Conservation (phyloP, 1,139 yeast genomes). For the Candida sojae region DNA sequence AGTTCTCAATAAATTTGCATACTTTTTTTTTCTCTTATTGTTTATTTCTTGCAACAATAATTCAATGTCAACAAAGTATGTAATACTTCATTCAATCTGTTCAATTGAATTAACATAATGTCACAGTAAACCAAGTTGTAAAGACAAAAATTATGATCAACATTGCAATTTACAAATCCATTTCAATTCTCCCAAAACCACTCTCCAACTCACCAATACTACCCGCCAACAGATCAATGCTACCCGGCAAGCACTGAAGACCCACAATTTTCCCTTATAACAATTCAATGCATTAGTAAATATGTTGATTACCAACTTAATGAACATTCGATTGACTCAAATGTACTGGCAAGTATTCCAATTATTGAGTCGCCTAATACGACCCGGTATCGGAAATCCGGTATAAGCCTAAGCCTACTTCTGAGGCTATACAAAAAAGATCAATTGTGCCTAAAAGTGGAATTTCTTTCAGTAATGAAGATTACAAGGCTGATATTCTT, state of each 20-base stretch:
- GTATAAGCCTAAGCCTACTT: no score
- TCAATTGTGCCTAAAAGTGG: no score
- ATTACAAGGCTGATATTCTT: no score
- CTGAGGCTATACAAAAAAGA: no score
- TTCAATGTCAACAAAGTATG: neutral
- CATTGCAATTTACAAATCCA: conserved; percentile 1
- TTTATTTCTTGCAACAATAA: neutral
- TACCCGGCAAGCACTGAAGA: no score
- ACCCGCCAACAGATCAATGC: neutral
- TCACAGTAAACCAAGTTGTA: conserved; percentile 9
- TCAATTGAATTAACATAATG: neutral
- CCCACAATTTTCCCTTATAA: neutral
- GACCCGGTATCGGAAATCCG: no score
- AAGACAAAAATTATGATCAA: conserved; percentile 7
- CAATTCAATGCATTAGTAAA: neutral
- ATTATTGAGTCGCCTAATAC: neutral
- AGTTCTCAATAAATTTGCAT: neutral
- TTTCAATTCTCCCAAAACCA: neutral
- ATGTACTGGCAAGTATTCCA: neutral
- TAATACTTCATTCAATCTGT: neutral
- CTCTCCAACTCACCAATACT: neutral
- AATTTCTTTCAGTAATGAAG: no score
- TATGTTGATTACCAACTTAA: neutral
- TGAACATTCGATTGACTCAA: neutral
- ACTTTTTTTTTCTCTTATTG: neutral